Conservation (phyloP, 805 yeast species). For the Yarrowia sp. region DNA sequence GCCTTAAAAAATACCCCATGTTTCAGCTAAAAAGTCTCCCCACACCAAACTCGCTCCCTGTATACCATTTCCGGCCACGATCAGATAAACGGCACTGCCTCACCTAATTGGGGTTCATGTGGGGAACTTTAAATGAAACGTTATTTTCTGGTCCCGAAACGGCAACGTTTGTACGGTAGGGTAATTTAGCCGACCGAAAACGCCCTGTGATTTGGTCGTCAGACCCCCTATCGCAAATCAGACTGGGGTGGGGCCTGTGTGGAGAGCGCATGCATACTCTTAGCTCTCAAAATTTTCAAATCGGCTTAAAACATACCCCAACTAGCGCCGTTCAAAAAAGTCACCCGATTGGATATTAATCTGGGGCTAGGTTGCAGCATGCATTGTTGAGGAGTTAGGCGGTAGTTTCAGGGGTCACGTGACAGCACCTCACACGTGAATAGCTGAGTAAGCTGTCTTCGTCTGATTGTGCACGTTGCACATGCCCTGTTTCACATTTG, state of each 20-base stretch:
- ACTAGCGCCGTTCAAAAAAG: too few species aligned
- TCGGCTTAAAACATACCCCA: neutral
- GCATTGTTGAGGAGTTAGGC: neutral
- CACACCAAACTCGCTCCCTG: neutral
- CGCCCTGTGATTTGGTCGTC: neutral
- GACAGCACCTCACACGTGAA: neutral
- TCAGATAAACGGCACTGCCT: slow-evolving; percentile 20
- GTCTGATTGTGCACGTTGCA: neutral
- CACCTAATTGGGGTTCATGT: slow-evolving; percentile 6
- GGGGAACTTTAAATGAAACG: slow-evolving; percentile 13
- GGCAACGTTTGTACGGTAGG: slow-evolving; percentile 8
- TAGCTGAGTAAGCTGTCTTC: neutral
- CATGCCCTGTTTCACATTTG: neutral
- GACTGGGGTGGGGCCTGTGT: too few species aligned
- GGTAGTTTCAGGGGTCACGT: neutral
- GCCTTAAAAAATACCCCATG: too few species aligned
- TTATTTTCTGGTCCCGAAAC: neutral
- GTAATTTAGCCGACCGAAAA: neutral
- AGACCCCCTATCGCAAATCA: too few species aligned
- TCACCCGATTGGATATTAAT: slow-evolving; percentile 1
- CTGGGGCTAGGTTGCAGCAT: slow-evolving; percentile 19
- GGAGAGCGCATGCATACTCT: too few species aligned
- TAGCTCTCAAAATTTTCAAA: neutral
- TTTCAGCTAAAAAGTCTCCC: neutral
- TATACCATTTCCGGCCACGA: neutral